Percentiles rank a stretch among this genome's conserved stretches.
Evolutionary conservation across 768 basidiomycete species (phyloP).

Genomic region (Lactarius sanguifluus): DNA sequence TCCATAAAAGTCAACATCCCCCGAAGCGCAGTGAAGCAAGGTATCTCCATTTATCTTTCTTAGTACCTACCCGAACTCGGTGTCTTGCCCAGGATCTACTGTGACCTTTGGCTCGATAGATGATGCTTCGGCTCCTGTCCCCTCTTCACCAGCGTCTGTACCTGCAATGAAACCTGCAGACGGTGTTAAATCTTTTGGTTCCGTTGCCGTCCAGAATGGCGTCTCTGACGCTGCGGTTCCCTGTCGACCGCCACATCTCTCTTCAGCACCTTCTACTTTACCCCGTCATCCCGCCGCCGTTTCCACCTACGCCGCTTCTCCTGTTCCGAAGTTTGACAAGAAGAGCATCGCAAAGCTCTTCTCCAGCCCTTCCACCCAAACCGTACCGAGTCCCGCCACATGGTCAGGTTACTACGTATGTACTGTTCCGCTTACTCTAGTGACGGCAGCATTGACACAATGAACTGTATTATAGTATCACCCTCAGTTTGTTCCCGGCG

Average conservation of each 20-base stretch:
- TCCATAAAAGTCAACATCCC: slow-evolving; percentile 74
- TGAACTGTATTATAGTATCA: slow-evolving; percentile 39
- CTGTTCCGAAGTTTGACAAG: slow-evolving; percentile 41
- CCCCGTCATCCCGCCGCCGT: slow-evolving; percentile 30
- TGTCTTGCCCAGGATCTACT: slow-evolving; percentile 48
- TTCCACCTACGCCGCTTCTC: slow-evolving; percentile 28
- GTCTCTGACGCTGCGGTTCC: slow-evolving; percentile 32
- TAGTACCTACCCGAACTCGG: slow-evolving; percentile 16
- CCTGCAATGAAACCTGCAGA: slow-evolving; percentile 59
- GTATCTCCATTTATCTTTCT: slow-evolving; percentile 38
- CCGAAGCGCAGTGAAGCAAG: slow-evolving; percentile 65
- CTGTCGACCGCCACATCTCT: slow-evolving; percentile 28
- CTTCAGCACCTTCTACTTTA: slow-evolving; percentile 37
- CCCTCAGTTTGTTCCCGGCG: slow-evolving; percentile 38
- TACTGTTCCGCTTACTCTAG: slow-evolving; percentile 2
- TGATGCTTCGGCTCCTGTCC: slow-evolving; percentile 71
- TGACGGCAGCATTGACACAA: slow-evolving; percentile 13
- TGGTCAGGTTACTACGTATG: slow-evolving; percentile 62
- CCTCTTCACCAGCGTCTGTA: slow-evolving; percentile 75
- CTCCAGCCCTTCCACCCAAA: slow-evolving; percentile 43
- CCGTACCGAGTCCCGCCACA: slow-evolving; percentile 28
- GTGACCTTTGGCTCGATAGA: slow-evolving; percentile 93
- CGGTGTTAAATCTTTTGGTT: slow-evolving; percentile 79
- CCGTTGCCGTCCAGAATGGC: slow-evolving; percentile 53
- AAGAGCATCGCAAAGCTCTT: slow-evolving; percentile 62